Evolutionary conservation across 2,329 filamentous ascomycete species (phyloP).

Genomic region (Botrytis sinoallii): DNA sequence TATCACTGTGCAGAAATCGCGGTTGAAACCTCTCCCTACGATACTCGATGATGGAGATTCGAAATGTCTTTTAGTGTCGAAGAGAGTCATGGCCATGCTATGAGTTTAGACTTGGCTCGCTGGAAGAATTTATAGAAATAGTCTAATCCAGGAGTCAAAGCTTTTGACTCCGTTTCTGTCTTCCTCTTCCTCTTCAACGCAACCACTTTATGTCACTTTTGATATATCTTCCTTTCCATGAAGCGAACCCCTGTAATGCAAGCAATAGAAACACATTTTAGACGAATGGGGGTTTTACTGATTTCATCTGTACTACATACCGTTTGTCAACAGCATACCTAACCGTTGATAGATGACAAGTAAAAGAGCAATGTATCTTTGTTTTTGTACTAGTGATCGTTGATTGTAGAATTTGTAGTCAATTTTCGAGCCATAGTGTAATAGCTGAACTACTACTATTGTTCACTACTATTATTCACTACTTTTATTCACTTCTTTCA

Average conservation of each 20-base stretch:
- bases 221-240: background rate
- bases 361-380: background rate
- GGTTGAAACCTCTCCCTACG: too few species aligned
- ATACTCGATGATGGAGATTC: background rate
- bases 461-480: too few species aligned
- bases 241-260: background rate
- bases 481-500: too few species aligned
- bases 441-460: background rate
- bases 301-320: background rate
- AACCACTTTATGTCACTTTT: background rate
- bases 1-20: too few species aligned
- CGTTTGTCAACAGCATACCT: too few species aligned
- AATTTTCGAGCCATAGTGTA: background rate
- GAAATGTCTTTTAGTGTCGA: background rate
- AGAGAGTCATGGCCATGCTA: background rate
- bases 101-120: background rate
- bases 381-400: background rate
- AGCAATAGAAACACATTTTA: background rate
- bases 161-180: background rate
- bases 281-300: background rate
- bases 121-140: too few species aligned
- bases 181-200: background rate
- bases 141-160: background rate
- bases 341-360: background rate
- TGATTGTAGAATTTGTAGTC: background rate